Base-by-base conservation (phyloP, 352 stramenopile species). In the Pythium pyrilobum region DNA sequence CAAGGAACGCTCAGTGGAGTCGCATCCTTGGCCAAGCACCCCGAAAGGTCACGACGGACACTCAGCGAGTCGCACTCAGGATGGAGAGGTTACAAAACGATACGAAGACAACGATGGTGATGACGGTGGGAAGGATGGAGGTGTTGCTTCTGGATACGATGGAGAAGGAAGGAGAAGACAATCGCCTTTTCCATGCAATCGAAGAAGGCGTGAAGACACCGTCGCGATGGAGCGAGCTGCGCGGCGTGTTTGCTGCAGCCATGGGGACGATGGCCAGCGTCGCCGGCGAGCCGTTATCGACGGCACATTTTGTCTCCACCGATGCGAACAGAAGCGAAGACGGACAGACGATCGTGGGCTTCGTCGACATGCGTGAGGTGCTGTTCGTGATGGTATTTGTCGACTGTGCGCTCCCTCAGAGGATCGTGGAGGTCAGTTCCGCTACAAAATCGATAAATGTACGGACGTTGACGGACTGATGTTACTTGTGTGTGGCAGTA, bases 101-200 rank as follows among this genome's bases (percentile, higher is more conserved):
- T 13, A 15, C 16, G 13, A n/a, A 21, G 12, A 45, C 9, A 1
- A 25, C 10, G 0, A 15, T 15, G 21, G 36, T 32, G 16, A 54
- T 61, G 57, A 36, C 54, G 16, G 38, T 59, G 28, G 32, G 43
- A 9, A 47, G 40, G 23, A 81, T 85, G 64, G 69, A 81, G 53
- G 45, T 85, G 28, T 38, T 87, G 46, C 43, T 87, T 36, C 63
- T 89, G 18, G 74, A 85, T 47, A 87, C 77, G 56, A 75, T 63
- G 0, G 68, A 87, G 61, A 77, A 76, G 23, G 79, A 89, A 57
- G 79, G 76, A 24, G 72, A 89, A 56, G 77, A 85, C 64, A 89
- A 87, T 33, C 58, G 56, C 20, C 65, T 89, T 21, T 74, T 85
- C 42, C 74, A 80, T 43, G 72, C 28, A 2, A 13, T 37, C 13